Evolutionary conservation across 1,139 yeast species (phyloP), one percentile per base, ranked within the genome.

Genomic region (Sugiyamaella paludigena): DNA sequence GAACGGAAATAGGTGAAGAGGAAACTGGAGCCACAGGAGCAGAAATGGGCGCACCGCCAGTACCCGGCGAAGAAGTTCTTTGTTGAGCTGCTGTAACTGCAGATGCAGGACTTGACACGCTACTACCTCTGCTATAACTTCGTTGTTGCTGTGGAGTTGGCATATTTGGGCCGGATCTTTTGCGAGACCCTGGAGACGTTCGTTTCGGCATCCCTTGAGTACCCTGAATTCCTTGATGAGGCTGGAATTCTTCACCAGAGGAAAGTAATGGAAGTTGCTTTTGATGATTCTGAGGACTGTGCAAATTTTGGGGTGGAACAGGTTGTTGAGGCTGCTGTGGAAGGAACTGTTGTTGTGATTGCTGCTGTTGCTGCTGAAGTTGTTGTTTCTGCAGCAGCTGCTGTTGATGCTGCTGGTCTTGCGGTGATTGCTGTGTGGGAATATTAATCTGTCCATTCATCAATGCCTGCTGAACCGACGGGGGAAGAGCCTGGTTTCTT

Each of bases 1-100:
- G 24, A 59, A 58, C 27, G 59, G 57, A 12, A 58, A 42, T 29
- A 54, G 55, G 30, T 38, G 55, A 5, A n/a, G 26, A 33, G 11
- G 47, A 11, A 32, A 29, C 32, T 10, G 52, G 52, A 13, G 50
- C 29, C 16, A 59, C 30, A 76, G 71, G 10, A 63, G 58, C 7
- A 70, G 80, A 79, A 76, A 62, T 77, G 91, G 64, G 78, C 91
- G 67, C 72, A 83, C 56, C 96, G 87, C 67, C 96, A 88, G 60
- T 88, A 87, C 75, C 82, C 87, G 36, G 35, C 7, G 40, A 5
- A 19, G 41, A 31, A 11, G 24, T 36, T n/a, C 31, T 36, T 28
- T 31, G 31, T 30, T 43, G 46, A 33, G 36, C 26, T 36, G 30
- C 31, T 28, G 41, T 27, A 35, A 19, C 24, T 19, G 24, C 3